Evolutionary conservation across 2,329 filamentous ascomycete genomes (phyloP).

Genomic region (Furcasterigmium sp.): DNA sequence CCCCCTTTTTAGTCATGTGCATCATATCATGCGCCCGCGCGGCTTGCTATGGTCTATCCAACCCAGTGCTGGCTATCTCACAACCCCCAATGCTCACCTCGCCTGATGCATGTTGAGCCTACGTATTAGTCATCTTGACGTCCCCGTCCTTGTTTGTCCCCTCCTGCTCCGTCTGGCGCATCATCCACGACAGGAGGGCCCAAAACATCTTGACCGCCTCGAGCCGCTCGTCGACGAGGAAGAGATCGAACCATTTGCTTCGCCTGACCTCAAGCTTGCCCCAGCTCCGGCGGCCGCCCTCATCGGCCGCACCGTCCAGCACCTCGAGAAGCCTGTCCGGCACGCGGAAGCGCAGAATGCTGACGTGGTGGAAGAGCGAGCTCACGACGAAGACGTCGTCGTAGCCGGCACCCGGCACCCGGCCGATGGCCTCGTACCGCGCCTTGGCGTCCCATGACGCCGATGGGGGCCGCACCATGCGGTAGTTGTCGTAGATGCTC

Average conservation of each 20-base stretch:
- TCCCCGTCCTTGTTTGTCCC: slow-evolving; percentile 15
- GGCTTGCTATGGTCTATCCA: too few relatives aligned
- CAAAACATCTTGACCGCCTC: slow-evolving; percentile 53
- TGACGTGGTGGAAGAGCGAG: slow-evolving; percentile 57
- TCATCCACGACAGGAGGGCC: slow-evolving; percentile 55
- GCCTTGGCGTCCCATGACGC: slow-evolving; percentile 57
- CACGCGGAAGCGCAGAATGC: slow-evolving; percentile 53
- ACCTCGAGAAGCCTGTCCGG: slow-evolving; percentile 47
- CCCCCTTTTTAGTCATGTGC: too few relatives aligned
- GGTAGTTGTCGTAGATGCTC: slow-evolving; percentile 58
- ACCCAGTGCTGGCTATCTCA: too few relatives aligned
- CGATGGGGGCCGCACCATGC: slow-evolving; percentile 54
- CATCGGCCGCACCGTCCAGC: slow-evolving; percentile 39
- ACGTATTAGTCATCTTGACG: slow-evolving; percentile 21
- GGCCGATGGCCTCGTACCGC: slow-evolving; percentile 53
- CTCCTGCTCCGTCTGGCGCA: slow-evolving; percentile 36
- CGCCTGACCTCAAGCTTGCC: slow-evolving; percentile 50
- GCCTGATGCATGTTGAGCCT: too few relatives aligned
- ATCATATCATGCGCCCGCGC: too few relatives aligned
- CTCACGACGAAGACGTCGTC: slow-evolving; percentile 61
- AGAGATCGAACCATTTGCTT: slow-evolving; percentile 58
- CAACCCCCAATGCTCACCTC: not conserved
- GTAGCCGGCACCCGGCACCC: slow-evolving; percentile 36
- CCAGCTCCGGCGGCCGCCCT: slow-evolving; percentile 37
- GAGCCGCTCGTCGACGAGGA: slow-evolving; percentile 46